Evolutionary conservation across 768 basidiomycete species (phyloP).

Genomic region (Leucosporidium yakuticum): DNA sequence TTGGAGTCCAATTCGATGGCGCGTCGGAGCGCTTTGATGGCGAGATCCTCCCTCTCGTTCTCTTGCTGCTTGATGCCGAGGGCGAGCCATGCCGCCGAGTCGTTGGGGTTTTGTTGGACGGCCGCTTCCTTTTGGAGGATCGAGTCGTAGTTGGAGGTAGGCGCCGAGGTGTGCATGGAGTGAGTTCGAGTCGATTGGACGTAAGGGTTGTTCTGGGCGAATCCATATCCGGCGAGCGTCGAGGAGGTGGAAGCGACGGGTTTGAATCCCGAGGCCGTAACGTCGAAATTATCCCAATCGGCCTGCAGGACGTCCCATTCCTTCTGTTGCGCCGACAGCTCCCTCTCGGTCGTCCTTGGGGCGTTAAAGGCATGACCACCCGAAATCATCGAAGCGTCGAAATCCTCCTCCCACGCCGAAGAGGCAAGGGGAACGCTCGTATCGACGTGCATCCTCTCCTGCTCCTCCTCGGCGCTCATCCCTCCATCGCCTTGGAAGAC

Average conservation of each 20-base stretch:
- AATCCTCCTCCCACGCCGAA: conserved; percentile 39
- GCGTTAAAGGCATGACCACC: conserved; percentile 17
- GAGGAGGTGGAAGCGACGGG: conserved; percentile 43
- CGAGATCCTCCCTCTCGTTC: conserved; percentile 88
- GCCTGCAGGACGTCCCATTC: conserved; percentile 66
- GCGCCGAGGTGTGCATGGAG: conserved; percentile 10
- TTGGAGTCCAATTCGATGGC: conserved; percentile 73
- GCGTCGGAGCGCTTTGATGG: conserved; percentile 73
- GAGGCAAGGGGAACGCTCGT: conserved; percentile 35
- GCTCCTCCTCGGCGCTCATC: conserved; percentile 12
- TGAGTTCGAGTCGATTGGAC: conserved; percentile 22
- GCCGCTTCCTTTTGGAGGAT: conserved; percentile 80
- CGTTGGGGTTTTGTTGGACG: conserved; percentile 67
- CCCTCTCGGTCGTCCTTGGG: neutral
- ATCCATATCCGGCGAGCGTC: conserved; percentile 24
- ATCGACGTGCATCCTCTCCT: conserved; percentile 8
- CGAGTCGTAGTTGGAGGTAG: conserved; percentile 53
- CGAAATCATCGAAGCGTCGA: conserved; percentile 35
- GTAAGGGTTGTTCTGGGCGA: conserved; percentile 35
- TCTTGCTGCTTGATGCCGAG: conserved; percentile 97
- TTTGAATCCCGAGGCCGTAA: conserved; percentile 60
- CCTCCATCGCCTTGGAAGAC: conserved; percentile 40
- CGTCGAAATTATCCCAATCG: conserved; percentile 78
- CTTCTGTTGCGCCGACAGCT: conserved; percentile 33
- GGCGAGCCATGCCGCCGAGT: conserved; percentile 76